Evolutionary conservation across 2,329 filamentous ascomycete species (phyloP), one percentile per base, ranked within the genome.

Genomic region (Fusarium udum): DNA sequence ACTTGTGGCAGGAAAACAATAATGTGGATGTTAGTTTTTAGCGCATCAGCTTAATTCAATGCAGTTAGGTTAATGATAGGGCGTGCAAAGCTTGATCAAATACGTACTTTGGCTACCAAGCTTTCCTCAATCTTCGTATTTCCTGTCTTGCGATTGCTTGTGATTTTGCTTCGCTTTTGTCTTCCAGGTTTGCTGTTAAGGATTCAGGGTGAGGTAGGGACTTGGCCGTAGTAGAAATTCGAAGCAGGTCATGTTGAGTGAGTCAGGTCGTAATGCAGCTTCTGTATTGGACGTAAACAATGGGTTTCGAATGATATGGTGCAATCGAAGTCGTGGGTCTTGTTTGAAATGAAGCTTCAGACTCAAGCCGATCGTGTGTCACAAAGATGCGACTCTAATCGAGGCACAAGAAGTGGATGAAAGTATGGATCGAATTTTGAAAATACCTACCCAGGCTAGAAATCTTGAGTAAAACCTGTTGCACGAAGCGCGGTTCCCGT

Each of bases 321-420:
- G 52, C 34, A 46, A 62, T 64, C 55, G 48, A 73, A 62, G 61
- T 59, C 48, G 59, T 71, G 52, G 51, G 55, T 40, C 48, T 49
- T 51, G 55, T 36, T 34, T 58, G 57, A 48, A 37, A 62, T 60
- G 46, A 69, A 69, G 42, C 14, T 42, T 42, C 46, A 57, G 57
- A 46, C 40, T 52, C 69, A 60, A 43, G 61, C 48, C 53, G 71
- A 58, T 46, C 42, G 43, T 62, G 66, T 60, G 58, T 32, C 39
- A 65, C 68, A 75, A 52, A 67, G 68, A 67, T 67, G 53, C 57
- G 56, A 64, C 40, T 71, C 57, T 69, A 71, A 69, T 76, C 73
- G 67, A 73, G 61, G 65, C 52, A 66, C 71, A 75, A 71, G 75
- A 77, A 75, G 74, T 77, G 72, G 75, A 75, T 70, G 73, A 70